These are phyloP conservation scores for Xylaria arbuscula DNA, from an alignment of 2,329 filamentous ascomycete genomes.

Conservation along the genomic window DNA sequence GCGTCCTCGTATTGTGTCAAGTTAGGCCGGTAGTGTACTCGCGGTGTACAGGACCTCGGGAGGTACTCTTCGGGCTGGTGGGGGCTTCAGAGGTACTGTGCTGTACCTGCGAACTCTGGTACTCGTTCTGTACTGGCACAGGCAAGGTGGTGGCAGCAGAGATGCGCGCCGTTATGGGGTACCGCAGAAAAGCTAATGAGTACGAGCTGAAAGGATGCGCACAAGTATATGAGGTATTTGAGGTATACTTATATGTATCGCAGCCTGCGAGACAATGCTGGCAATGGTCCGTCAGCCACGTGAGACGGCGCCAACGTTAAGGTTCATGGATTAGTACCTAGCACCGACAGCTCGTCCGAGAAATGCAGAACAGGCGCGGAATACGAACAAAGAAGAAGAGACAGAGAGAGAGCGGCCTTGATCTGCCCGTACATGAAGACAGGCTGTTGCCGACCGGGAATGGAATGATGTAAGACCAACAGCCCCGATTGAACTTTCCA, in stretches of 20 bases:
- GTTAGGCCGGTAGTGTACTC: constrained; percentile 25
- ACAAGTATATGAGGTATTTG: constrained; percentile 27
- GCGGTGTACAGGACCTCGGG: constrained; percentile 9
- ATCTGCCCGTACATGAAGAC: constrained; percentile 8
- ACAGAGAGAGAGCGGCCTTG: constrained; percentile 8
- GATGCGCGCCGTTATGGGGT: constrained; percentile 27
- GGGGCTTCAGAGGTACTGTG: constrained; percentile 16
- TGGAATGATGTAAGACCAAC: constrained; percentile 38
- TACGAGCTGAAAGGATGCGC: constrained; percentile 35
- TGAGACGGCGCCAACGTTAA: constrained; percentile 32
- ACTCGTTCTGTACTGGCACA: constrained; percentile 19
- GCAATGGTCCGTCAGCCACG: constrained; percentile 33
- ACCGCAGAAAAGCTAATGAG: constrained; percentile 32
- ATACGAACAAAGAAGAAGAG: constrained; percentile 11
- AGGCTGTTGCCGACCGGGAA: constrained; percentile 17
- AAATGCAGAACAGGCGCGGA: constrained; percentile 2
- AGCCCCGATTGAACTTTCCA: constrained; percentile 12
- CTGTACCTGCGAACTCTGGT: constrained; percentile 20
- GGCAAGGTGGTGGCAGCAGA: constrained; percentile 30
- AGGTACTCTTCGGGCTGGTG: constrained; percentile 30
- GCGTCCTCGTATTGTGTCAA: constrained; percentile 26
- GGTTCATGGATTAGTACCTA: constrained; percentile 3
- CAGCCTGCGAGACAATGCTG: constrained; percentile 30
- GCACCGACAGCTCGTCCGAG: constrained; percentile 4
- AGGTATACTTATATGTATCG: not conserved